phyloP scores from a whole-genome alignment of 345 rosid genomes.

The Brassica carinata region DNA sequence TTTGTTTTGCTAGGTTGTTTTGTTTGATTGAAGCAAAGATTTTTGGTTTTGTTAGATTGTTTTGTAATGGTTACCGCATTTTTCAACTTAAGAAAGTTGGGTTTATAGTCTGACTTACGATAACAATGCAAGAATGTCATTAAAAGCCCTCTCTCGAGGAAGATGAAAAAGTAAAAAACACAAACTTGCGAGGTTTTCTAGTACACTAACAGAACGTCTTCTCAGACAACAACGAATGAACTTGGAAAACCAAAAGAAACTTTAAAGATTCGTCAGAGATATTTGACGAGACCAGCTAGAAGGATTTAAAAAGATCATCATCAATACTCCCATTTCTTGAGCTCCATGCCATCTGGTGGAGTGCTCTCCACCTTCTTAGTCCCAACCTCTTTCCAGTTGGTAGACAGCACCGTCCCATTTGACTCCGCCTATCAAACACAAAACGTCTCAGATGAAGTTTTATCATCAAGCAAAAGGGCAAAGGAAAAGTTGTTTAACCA shows the following conservation, averaged over 20 bases:
- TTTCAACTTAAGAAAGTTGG: not conserved
- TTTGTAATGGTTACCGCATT: not conserved
- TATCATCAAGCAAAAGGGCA: not conserved
- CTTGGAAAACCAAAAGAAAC: not conserved
- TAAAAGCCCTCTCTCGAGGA: not conserved
- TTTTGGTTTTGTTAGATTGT: not conserved
- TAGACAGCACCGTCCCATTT: not conserved
- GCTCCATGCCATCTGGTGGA: slow-evolving; percentile 80
- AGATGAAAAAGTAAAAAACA: not conserved
- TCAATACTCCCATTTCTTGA: slow-evolving; percentile 73
- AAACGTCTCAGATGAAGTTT: not conserved
- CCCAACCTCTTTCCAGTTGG: not conserved
- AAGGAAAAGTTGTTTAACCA: not conserved
- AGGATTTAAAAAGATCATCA: not conserved
- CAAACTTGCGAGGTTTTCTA: slow-evolving; percentile 14
- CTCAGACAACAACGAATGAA: slow-evolving; percentile 4
- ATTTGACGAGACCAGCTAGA: slow-evolving; percentile 9
- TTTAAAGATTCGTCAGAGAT: not conserved
- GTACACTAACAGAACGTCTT: slow-evolving; percentile 5
- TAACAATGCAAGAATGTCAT: not conserved
- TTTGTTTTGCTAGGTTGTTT: not conserved
- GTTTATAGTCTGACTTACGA: not conserved
- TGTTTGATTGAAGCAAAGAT: not conserved
- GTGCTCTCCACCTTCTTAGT: slow-evolving; percentile 25
- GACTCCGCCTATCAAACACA: not conserved